Base-by-base conservation (phyloP, 2,329 filamentous ascomycete species). In the Phaeosphaeriaceae sp. region DNA sequence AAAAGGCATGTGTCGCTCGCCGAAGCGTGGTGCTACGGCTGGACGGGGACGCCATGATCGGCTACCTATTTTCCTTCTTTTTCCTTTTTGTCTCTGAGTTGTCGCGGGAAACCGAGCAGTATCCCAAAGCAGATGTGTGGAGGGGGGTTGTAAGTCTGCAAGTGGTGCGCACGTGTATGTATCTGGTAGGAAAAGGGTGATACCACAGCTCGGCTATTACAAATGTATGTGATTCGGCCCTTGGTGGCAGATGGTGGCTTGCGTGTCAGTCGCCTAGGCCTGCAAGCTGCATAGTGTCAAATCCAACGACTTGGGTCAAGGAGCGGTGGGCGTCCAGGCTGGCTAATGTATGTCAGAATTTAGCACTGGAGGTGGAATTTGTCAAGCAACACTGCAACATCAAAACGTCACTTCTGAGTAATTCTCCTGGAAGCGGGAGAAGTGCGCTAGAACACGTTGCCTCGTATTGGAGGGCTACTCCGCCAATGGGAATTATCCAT, bases 1-100 rank as follows among this genome's bases (percentile, higher is more conserved):
- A 71, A 50, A 73, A 73, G 6, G 51, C 42, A 40, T 67, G 56
- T 8, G 64, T 56, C 38, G 52, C 51, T 21, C 46, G 54, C 30
- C 68, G 65, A 11, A 73, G 60, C 3, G 50, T 45, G 20, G 48
- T 42, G 37, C 42, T 60, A 20, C 52, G 56, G 26, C 36, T 44
- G 9, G 12, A 37, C 37, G 56, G 50, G 26, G 45, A 41, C 23
- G 23, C 23, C 57, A 63, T 62, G 42, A 30, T 26, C 39, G 23
- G 34, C 21, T 42, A 20, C 44, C 8, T 37, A n/a, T n/a, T 39
- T 43, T 21, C 42, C 21, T 18, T 37, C 17, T 23, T 41, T 13
- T 15, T 38, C 4, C 18, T 21, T n/a, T 9, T 9, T n/a, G n/a
- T 3, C 37, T 9, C 6, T 30, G 34, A 36, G 28, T 28, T 30